Evolutionary conservation across 441 rosid species (phyloP).

Genomic region (Mallotus repandus): DNA sequence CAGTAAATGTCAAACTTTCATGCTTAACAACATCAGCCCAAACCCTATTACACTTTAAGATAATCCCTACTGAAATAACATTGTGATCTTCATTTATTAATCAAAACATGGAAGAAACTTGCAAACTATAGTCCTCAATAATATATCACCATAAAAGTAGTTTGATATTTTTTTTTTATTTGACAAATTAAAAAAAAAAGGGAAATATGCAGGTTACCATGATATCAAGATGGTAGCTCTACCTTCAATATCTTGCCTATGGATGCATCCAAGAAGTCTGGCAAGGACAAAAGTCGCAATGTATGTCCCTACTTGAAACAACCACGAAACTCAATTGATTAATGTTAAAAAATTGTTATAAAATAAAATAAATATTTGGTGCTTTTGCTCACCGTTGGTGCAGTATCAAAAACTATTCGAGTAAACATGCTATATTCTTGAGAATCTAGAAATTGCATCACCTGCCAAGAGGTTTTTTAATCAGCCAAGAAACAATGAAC

Average conservation of each 20-base stretch:
- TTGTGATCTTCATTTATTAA: neutral
- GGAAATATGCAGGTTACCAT: neutral
- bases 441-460: slow-evolving; percentile 93
- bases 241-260: slow-evolving; percentile 97
- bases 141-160: neutral
- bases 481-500: slow-evolving; percentile 19
- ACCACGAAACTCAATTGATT: slow-evolving; percentile 16
- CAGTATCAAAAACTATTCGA: slow-evolving; percentile 91
- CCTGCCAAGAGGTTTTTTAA: slow-evolving; percentile 45
- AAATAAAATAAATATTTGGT: neutral
- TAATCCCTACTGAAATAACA: neutral
- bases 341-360: slow-evolving; percentile 5
- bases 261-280: slow-evolving; percentile 92
- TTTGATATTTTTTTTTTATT: neutral
- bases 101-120: neutral
- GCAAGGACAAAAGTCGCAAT: slow-evolving; percentile 80
- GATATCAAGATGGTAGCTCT: slow-evolving; percentile 18
- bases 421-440: slow-evolving; percentile 86
- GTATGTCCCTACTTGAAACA: slow-evolving; percentile 78
- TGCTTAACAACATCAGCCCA: neutral
- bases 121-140: slow-evolving; percentile 1
- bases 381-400: slow-evolving; percentile 77
- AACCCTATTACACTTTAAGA: neutral
- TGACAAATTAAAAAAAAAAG: neutral
- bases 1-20: too few species aligned